These are phyloP conservation scores for Pugionium cornutum DNA, from an alignment of 345 rosid species.

Conservation along the genomic window DNA sequence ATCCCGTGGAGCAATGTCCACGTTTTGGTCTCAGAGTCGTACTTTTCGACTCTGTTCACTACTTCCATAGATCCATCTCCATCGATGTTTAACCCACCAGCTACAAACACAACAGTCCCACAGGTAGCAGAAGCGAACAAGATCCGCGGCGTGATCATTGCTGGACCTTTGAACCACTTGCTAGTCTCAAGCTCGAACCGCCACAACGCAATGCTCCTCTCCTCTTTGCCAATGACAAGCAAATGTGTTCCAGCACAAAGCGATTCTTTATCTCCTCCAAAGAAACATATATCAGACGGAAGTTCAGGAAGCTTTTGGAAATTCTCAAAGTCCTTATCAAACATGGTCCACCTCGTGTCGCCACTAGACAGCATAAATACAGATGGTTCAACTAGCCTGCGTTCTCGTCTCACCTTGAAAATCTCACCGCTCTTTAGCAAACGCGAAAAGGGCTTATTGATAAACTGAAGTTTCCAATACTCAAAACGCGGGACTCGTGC, in stretches of 20 bases:
- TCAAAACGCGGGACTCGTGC: not conserved
- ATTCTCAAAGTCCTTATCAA: slow-evolving; percentile 40
- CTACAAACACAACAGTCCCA: slow-evolving; percentile 54
- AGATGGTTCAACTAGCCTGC: not conserved
- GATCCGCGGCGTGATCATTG: slow-evolving; percentile 25
- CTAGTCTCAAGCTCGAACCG: slow-evolving; percentile 59
- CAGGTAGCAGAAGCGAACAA: slow-evolving; percentile 63
- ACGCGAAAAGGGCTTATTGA: not conserved
- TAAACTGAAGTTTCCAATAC: not conserved
- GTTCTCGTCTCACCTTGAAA: not conserved
- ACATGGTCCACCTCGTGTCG: slow-evolving; percentile 41
- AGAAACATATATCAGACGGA: slow-evolving; percentile 61
- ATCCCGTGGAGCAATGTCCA: slow-evolving; percentile 57
- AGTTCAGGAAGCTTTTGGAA: slow-evolving; percentile 53
- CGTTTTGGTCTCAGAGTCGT: slow-evolving; percentile 53
- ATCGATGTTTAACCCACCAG: slow-evolving; percentile 52
- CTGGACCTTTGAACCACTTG: slow-evolving; percentile 67
- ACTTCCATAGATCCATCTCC: slow-evolving; percentile 31
- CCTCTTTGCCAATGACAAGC: slow-evolving; percentile 61
- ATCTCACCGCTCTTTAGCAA: not conserved
- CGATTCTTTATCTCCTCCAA: slow-evolving; percentile 61
- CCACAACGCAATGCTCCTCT: slow-evolving; percentile 51
- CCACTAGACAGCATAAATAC: slow-evolving; percentile 49
- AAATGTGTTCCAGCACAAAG: slow-evolving; percentile 66
- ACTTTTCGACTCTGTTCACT: slow-evolving; percentile 30